A percentile compares a stretch with the other conserved stretches of the same genome.
Evolutionary conservation across 1,139 yeast genomes (phyloP).

Genomic region (Pichia sp.): DNA sequence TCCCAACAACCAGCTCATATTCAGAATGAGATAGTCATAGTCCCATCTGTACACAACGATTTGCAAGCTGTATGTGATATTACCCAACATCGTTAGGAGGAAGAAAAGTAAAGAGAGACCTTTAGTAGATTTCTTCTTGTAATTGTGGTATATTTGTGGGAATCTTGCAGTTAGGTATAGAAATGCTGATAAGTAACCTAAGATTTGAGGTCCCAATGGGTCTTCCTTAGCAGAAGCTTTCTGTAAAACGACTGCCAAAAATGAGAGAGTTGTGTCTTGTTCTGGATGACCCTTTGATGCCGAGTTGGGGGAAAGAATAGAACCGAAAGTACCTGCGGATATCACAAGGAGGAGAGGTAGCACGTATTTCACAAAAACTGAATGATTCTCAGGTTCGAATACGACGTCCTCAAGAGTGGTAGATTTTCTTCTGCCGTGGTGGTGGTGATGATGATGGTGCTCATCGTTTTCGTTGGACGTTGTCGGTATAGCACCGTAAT

Average conservation of each 20-base stretch:
- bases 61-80: slow-evolving; percentile 70
- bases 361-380: slow-evolving; percentile 44
- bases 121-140: slow-evolving; percentile 59
- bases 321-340: slow-evolving; percentile 61
- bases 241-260: not conserved
- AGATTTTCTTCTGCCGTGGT: slow-evolving; percentile 16
- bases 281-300: no score
- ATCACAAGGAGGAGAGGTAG: slow-evolving; percentile 61
- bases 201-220: slow-evolving; percentile 51
- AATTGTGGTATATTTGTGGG: slow-evolving; percentile 73
- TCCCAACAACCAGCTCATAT: slow-evolving; percentile 70
- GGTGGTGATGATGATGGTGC: slow-evolving; percentile 4
- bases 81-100: slow-evolving; percentile 68
- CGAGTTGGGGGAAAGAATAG: slow-evolving; percentile 37
- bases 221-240: no score
- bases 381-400: slow-evolving; percentile 29
- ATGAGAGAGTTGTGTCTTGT: no score
- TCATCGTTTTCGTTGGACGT: no score
- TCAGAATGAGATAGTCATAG: slow-evolving; percentile 49
- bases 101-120: slow-evolving; percentile 73
- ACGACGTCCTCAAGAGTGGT: slow-evolving; percentile 27
- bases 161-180: slow-evolving; percentile 71
- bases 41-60: slow-evolving; percentile 62
- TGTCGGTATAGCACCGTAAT: no score
- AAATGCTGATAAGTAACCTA: slow-evolving; percentile 66